These are phyloP conservation scores for Aspergillus chevalieri DNA, from an alignment of 2,329 filamentous ascomycete genomes.

Conservation along the genomic window DNA sequence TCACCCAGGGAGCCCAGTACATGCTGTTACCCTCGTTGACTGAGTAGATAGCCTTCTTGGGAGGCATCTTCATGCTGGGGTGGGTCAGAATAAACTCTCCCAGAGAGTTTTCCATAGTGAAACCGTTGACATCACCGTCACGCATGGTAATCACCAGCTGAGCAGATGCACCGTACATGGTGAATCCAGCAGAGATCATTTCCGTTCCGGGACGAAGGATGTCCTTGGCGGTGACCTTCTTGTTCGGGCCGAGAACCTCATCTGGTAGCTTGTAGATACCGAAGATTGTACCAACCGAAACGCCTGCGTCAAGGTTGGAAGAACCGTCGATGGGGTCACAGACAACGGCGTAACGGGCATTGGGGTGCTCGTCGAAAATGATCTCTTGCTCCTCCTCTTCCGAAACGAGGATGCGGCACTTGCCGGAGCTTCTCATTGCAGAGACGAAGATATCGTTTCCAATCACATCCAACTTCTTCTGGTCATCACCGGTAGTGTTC, in stretches of 20 bases:
- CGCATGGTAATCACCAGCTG: constrained; percentile 98
- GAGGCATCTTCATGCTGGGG: constrained; percentile 84
- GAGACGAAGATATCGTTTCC: constrained; percentile 97
- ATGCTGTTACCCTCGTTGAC: constrained; percentile 98
- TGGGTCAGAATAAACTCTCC: constrained; percentile 99
- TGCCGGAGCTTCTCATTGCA: constrained; percentile 87
- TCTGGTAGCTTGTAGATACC: constrained; percentile 85
- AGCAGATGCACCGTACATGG: constrained; percentile 97
- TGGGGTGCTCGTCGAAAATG: constrained; percentile 67
- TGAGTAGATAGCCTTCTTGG: constrained; percentile 80
- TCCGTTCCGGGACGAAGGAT: constrained; percentile 85
- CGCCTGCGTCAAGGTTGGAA: constrained; percentile 94
- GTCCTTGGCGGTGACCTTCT: constrained; percentile 61
- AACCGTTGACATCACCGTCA: constrained; percentile 86
- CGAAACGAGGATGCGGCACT: constrained; percentile 87
- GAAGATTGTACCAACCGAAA: constrained; percentile 97
- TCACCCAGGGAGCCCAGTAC: constrained; percentile 88
- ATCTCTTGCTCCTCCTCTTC: constrained; percentile 96
- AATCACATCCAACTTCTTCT: constrained; percentile 99
- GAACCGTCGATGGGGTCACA: constrained; percentile 98
- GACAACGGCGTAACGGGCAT: constrained; percentile 82
- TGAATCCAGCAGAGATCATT: constrained; percentile 92
- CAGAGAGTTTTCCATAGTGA: constrained; percentile 92
- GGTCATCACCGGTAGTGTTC: constrained; percentile 93
- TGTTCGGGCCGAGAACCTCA: constrained; percentile 42